Evolutionary conservation across 2,329 filamentous ascomycete species (phyloP).

Genomic region (Talaromyces sp.): DNA sequence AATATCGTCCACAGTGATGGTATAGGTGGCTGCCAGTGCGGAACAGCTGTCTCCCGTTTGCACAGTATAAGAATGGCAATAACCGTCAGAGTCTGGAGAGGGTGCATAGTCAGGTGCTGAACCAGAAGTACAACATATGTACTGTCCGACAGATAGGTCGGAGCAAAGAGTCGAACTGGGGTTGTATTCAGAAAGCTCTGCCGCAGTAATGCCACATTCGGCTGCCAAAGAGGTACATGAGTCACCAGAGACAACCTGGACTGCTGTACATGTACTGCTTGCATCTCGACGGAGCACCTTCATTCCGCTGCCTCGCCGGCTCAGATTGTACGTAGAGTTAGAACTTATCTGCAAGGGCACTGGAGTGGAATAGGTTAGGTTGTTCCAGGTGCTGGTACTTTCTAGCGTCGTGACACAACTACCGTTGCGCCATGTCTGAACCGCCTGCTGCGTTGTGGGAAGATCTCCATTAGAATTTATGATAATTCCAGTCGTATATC

Average conservation of each 20-base stretch:
- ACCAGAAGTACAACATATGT: background rate
- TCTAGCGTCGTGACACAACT: background rate
- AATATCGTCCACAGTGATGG: background rate
- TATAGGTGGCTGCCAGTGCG: background rate
- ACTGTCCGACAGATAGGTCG: background rate
- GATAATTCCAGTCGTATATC: background rate
- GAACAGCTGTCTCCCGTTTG: background rate
- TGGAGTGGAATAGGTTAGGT: background rate
- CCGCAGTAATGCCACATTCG: constrained; percentile 36
- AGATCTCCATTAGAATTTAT: background rate
- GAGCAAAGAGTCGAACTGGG: constrained; percentile 26
- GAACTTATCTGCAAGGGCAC: background rate
- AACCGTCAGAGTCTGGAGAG: background rate
- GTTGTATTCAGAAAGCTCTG: constrained; percentile 41
- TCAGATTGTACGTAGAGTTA: background rate
- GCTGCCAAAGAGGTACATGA: constrained; percentile 34
- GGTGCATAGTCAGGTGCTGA: background rate
- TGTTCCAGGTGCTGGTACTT: background rate
- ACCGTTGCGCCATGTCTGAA: background rate
- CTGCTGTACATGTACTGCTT: background rate
- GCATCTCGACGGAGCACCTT: background rate
- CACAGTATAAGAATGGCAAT: background rate
- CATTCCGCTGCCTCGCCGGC: too few relatives aligned
- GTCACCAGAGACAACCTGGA: constrained; percentile 33
- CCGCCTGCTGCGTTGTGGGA: background rate